phyloP scores from a whole-genome alignment of 2,329 filamentous ascomycete genomes.

The Teratosphaeriaceae sp. region DNA sequence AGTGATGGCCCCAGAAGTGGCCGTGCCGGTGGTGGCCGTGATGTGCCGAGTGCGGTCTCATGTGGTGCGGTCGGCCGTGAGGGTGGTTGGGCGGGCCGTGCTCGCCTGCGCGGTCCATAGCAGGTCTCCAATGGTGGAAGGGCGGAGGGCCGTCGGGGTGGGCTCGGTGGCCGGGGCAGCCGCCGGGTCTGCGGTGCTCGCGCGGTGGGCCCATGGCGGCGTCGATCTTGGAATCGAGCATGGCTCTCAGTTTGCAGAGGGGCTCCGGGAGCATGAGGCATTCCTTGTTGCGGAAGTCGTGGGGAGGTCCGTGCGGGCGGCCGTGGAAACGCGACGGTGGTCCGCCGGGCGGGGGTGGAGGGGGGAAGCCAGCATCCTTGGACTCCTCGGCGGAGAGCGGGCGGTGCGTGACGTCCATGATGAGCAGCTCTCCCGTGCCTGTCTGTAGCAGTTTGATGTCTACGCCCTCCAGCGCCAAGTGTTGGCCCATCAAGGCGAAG shows the following conservation, averaged over 20 bases:
- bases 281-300: slow-evolving; percentile 25
- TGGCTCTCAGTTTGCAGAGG: slow-evolving; percentile 51
- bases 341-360: no score
- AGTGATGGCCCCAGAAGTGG: slow-evolving; percentile 31
- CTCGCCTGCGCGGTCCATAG: slow-evolving; percentile 12
- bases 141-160: slow-evolving; percentile 16
- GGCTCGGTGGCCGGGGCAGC: slow-evolving; percentile 27
- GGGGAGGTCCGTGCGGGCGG: slow-evolving; percentile 1
- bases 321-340: slow-evolving; percentile 15
- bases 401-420: slow-evolving; percentile 31
- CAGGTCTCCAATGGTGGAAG: slow-evolving; percentile 22
- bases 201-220: slow-evolving; percentile 35
- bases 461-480: slow-evolving; percentile 49
- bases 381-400: background rate
- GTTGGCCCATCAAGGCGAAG: slow-evolving; percentile 49
- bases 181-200: slow-evolving; percentile 9
- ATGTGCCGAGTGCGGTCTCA: slow-evolving; percentile 19
- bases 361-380: background rate
- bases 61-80: slow-evolving; percentile 21
- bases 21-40: slow-evolving; percentile 28
- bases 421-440: slow-evolving; percentile 48
- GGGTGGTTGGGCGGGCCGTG: slow-evolving; percentile 9
- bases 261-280: slow-evolving; percentile 36
- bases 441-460: slow-evolving; percentile 58
- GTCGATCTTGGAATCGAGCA: slow-evolving; percentile 42